Evolutionary conservation across 352 stramenopile species (phyloP), one percentile per base, ranked within the genome.

Genomic region (Nothophytophthora sp.): DNA sequence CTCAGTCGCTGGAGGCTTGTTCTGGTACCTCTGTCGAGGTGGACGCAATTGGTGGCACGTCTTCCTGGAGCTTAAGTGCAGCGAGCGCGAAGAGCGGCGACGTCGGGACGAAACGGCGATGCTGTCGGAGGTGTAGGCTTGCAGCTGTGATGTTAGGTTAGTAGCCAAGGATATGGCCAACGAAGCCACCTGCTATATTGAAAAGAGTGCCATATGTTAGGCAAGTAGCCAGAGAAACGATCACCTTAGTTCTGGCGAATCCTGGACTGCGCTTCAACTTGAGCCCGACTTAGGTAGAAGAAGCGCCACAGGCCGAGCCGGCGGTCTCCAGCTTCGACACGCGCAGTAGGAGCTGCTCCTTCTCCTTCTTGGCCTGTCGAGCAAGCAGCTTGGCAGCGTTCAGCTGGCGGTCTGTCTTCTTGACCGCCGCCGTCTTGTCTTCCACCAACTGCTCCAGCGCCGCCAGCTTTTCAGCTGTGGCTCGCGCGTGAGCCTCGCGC

Each of bases 281-380:
- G 4, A 24, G 10, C 53, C 9, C 2, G 16, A 2, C 24, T 61
- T 16, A 63, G 8, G 3, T 43, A 12, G 43, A 25, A 43, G 29
- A 1, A 25, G 30, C 33, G 1, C 35, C 35, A 42, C 29, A 32
- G 28, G 44, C 47, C 16, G 58, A 41, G 30, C 65, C 54, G 16
- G 60, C 49, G n/a, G n/a, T n/a, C 40, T 78, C 67, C 2, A 84
- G 55, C 41, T 71, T 79, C 12, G 56, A 37, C n/a, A 84, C 42
- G 20, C 72, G 68, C 11, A 76, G 55, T 30, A 78, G 35, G 0
- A 87, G 39, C 25, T 67, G 67, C 42, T 87, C 74, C 42, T 88
- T 91, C 22, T 91, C 80, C 38, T 89, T 91, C 32, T 86, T 91
- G 5, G 69, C 56, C 50, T 89, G 81, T 0, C 74, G 69, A 15